Evolutionary conservation across 2,329 filamentous ascomycete species (phyloP), one percentile per base, ranked within the genome.

Genomic region (Chalaropsis ovoidea): DNA sequence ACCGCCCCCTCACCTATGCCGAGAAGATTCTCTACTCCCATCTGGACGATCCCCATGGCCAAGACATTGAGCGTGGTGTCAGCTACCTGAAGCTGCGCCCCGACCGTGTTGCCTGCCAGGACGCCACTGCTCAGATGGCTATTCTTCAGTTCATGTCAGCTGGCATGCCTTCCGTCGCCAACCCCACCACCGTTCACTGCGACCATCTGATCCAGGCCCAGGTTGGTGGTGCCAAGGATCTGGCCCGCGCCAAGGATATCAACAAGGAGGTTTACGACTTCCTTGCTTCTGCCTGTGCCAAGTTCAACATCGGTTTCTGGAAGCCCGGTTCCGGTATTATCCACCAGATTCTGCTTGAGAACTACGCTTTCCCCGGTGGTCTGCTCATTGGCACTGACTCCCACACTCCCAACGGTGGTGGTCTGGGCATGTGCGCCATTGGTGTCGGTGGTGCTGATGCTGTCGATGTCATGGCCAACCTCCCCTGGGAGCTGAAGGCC

Each of bases 241-340:
- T 97, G 77, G 88, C 85, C 69, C 86, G 93, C 74, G 94, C 94
- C 72, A 82, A 93, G 74, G 84, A 86, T 72, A 96, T 96, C 81
- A 97, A 97, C 87, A 95, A 95, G 84, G 93, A 97, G 79, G 94
- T 99, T 72, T 99, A 97, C 80, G 89, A 97, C 79, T 99, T 99
- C 84, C 81, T 99, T 75, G 85, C 91, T 69, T 86, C 87, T 69
- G 89, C 93, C 70, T 97, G 93, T 77, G 92, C 92, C 75, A 99
- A 97, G 83, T 99, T 97, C 84, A 93, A 97, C 84, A 97, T 97
- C 77, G 94, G 94, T 82, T 97, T 97, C 87, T 99, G 94, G 94
- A 90, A 85, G 78, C 94, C 94, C 70, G 94, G 94, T 72, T 96
- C 93, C 76, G 94, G 94, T 83, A 99, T 97, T 77, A 99, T 99